Conservation (phyloP, 1,139 yeast species). For the Hemisphaericaspora lyxosophila region DNA sequence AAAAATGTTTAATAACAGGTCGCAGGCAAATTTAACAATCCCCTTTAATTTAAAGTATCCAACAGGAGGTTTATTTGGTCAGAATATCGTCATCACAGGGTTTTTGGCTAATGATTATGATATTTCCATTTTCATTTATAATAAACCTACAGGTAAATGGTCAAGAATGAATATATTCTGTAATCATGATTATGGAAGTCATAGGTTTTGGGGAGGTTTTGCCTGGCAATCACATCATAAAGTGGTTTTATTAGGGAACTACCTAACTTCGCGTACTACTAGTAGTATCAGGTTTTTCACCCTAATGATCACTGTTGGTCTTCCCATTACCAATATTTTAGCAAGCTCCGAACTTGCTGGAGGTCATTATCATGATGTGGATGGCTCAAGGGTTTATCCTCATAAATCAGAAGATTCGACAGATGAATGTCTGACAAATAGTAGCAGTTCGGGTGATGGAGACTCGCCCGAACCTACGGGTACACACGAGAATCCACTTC, state of each 20-base stretch:
- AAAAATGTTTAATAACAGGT: neutral
- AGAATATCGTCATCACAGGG: constrained; percentile 61
- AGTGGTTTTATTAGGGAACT: constrained; percentile 56
- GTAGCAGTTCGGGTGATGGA: constrained; percentile 17
- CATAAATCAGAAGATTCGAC: constrained; percentile 11
- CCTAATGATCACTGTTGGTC: constrained; percentile 54
- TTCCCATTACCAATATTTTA: constrained; percentile 64
- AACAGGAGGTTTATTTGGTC: constrained; percentile 63
- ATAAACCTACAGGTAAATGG: constrained; percentile 65
- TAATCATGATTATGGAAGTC: constrained; percentile 54
- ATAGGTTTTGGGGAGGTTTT: constrained; percentile 65
- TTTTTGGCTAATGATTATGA: constrained; percentile 52
- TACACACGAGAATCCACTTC: neutral
- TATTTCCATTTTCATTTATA: constrained; percentile 58
- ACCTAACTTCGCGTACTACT: constrained; percentile 45
- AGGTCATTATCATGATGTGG: constrained; percentile 22
- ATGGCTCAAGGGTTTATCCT: constrained; percentile 22
- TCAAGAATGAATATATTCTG: constrained; percentile 58
- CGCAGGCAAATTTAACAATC: constrained; percentile 15
- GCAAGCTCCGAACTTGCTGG: constrained; percentile 45
- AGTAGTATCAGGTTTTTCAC: constrained; percentile 62
- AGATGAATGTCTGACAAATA: constrained; percentile 19
- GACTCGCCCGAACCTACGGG: constrained; percentile 4
- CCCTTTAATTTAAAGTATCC: constrained; percentile 53
- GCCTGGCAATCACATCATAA: constrained; percentile 78